Evolutionary conservation across 352 stramenopile genomes (phyloP).

Genomic region (Blastocystis sp.): DNA sequence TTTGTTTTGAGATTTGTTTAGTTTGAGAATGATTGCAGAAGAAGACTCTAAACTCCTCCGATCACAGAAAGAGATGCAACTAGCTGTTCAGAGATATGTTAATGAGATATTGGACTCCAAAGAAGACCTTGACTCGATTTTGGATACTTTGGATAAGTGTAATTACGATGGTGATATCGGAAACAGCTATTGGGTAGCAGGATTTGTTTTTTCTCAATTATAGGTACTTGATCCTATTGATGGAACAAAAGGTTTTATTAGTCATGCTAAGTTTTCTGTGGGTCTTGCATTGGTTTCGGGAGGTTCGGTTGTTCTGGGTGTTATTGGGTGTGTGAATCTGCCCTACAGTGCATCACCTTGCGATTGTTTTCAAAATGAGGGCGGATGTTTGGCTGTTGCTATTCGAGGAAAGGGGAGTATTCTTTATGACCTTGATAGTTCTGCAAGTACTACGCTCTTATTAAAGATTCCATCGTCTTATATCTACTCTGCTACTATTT

Average conservation of each 20-base stretch:
- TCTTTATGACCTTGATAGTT: slow-evolving; percentile 1
- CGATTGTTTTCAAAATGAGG: background rate
- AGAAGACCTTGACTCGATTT: background rate
- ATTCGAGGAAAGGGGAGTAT: slow-evolving; percentile 3
- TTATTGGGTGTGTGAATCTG: slow-evolving; percentile 49
- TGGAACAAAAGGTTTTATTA: slow-evolving; percentile 68
- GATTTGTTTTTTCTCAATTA: background rate
- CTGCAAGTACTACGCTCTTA: background rate
- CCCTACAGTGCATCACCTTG: background rate
- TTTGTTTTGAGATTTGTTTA: too few relatives aligned
- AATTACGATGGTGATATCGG: slow-evolving; percentile 23
- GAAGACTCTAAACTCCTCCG: background rate
- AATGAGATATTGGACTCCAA: background rate
- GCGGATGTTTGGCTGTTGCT: slow-evolving; percentile 13
- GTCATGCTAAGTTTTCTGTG: slow-evolving; percentile 64
- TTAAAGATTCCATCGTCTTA: background rate
- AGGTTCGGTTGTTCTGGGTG: slow-evolving; percentile 1
- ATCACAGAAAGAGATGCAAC: background rate
- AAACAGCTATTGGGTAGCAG: slow-evolving; percentile 22
- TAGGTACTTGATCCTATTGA: slow-evolving; percentile 69
- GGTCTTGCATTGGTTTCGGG: slow-evolving; percentile 36
- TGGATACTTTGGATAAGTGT: background rate
- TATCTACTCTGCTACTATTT: background rate
- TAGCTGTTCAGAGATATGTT: background rate
- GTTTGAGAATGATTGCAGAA: slow-evolving; percentile 40